These are phyloP conservation scores for Rhizopus stolonifer DNA, from an alignment of 371 early-diverging fungal species.

Conservation along the genomic window DNA sequence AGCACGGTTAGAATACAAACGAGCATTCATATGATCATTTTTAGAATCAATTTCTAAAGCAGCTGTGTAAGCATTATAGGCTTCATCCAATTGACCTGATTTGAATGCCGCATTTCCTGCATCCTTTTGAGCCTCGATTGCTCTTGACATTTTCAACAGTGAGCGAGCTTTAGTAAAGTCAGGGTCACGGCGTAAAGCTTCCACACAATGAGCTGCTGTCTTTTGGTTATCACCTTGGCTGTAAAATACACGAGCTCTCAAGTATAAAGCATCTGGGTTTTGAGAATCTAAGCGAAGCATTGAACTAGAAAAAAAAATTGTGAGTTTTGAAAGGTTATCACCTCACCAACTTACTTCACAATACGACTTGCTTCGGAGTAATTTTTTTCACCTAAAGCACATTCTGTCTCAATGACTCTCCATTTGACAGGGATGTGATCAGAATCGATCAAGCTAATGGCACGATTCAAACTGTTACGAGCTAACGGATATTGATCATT, in stretches of 20 bases:
- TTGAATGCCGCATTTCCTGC: slow-evolving; percentile 80
- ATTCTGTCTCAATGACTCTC: slow-evolving; percentile 71
- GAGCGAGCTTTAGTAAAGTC: slow-evolving; percentile 71
- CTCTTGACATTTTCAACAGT: slow-evolving; percentile 62
- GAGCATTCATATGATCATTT: slow-evolving; percentile 67
- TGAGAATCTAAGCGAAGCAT: slow-evolving; percentile 62
- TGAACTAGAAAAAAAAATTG: slow-evolving; percentile 40
- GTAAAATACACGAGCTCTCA: slow-evolving; percentile 74
- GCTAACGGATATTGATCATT: slow-evolving; percentile 63
- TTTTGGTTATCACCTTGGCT: slow-evolving; percentile 70
- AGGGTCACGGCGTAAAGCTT: slow-evolving; percentile 80
- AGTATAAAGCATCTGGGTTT: slow-evolving; percentile 75
- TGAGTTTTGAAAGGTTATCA: too few relatives aligned
- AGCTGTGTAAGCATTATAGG: slow-evolving; percentile 71
- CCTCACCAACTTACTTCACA: slow-evolving; percentile 53
- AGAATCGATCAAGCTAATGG: slow-evolving; percentile 61
- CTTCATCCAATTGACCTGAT: slow-evolving; percentile 55
- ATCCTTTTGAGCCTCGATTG: slow-evolving; percentile 67
- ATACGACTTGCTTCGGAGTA: slow-evolving; percentile 69
- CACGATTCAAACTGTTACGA: slow-evolving; percentile 63
- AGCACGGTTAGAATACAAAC: slow-evolving; percentile 78
- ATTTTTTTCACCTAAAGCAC: slow-evolving; percentile 67
- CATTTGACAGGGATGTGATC: slow-evolving; percentile 61
- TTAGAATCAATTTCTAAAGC: slow-evolving; percentile 72
- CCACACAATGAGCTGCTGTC: slow-evolving; percentile 59